Evolutionary conservation across 257 asterid species (phyloP).

Genomic region (Plantago elongata): DNA sequence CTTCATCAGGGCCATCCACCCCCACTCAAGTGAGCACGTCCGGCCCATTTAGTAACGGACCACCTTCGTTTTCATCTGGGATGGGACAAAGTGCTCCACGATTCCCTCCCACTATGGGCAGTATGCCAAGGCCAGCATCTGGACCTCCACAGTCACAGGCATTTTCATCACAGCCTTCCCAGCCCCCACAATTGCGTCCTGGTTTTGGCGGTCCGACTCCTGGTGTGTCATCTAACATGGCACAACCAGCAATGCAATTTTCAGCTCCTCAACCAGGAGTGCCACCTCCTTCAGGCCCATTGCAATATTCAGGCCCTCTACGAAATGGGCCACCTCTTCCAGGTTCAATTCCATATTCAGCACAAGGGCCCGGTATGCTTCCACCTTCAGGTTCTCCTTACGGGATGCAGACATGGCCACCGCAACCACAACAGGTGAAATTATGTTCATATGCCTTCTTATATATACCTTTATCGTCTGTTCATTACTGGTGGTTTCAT

Average conservation of each 20-base stretch:
- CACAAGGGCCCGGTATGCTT: slow-evolving; percentile 45
- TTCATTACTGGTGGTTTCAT: slow-evolving; percentile 5
- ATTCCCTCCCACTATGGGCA: slow-evolving; percentile 55
- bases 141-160: slow-evolving; percentile 61
- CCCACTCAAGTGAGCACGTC: slow-evolving; percentile 37
- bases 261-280: slow-evolving; percentile 43
- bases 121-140: slow-evolving; percentile 46
- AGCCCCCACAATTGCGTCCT: slow-evolving; percentile 56
- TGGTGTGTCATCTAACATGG: slow-evolving; percentile 47
- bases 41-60: slow-evolving; percentile 62
- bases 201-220: slow-evolving; percentile 73
- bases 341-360: slow-evolving; percentile 62
- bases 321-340: too few species aligned
- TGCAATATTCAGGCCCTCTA: slow-evolving; percentile 43
- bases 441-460: slow-evolving; percentile 13
- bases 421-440: slow-evolving; percentile 71
- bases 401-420: slow-evolving; percentile 74
- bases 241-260: slow-evolving; percentile 66
- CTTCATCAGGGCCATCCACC: slow-evolving; percentile 46
- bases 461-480: background rate
- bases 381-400: slow-evolving; percentile 63
- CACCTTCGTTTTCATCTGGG: slow-evolving; percentile 52
- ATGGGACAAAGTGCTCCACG: slow-evolving; percentile 45
- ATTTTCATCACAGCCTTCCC: slow-evolving; percentile 42
- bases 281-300: slow-evolving; percentile 66